Evolutionary conservation across 1,284 basidiomycete genomes (phyloP).

Genomic region (Abortiporus biennis): DNA sequence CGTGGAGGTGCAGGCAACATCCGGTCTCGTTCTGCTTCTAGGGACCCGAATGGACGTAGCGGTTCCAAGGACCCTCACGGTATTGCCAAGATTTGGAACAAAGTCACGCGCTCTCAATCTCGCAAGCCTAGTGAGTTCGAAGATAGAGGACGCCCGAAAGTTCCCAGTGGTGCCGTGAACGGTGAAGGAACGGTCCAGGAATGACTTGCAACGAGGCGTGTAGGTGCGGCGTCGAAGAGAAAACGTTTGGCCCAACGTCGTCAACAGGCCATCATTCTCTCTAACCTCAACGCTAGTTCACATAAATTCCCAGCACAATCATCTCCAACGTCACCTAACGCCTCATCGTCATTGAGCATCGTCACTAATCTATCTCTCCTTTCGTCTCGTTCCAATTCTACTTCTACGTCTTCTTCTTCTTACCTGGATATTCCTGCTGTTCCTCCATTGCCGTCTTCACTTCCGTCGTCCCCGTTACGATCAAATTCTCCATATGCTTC

Average conservation of each 20-base stretch:
- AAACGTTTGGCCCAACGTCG: constrained; percentile 17
- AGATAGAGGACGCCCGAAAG: constrained; percentile 3
- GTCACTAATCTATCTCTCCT: constrained; percentile 3
- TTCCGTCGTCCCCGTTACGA: background rate
- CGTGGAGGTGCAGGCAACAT: constrained; percentile 77
- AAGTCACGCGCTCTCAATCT: constrained; percentile 11
- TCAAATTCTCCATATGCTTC: background rate
- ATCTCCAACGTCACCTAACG: constrained; percentile 1
- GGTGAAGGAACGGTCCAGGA: constrained; percentile 10
- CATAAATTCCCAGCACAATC: background rate
- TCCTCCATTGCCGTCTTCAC: constrained; percentile 1
- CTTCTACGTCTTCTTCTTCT: background rate
- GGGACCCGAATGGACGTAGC: constrained; percentile 24
- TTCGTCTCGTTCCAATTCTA: constrained; percentile 2
- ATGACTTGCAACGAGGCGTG: constrained; percentile 24
- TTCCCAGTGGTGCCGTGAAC: constrained; percentile 2
- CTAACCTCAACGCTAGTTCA: constrained; percentile 11
- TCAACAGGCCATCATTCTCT: constrained; percentile 9
- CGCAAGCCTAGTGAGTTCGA: constrained; percentile 12
- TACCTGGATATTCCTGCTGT: too few relatives aligned
- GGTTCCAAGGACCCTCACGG: constrained; percentile 16
- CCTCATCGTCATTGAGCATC: constrained; percentile 7
- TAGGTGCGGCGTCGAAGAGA: constrained; percentile 13
- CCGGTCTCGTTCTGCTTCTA: constrained; percentile 38
- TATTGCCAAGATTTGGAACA: constrained; percentile 16